Conservation (phyloP, 768 basidiomycete species). For the Baorangia bicolor region DNA sequence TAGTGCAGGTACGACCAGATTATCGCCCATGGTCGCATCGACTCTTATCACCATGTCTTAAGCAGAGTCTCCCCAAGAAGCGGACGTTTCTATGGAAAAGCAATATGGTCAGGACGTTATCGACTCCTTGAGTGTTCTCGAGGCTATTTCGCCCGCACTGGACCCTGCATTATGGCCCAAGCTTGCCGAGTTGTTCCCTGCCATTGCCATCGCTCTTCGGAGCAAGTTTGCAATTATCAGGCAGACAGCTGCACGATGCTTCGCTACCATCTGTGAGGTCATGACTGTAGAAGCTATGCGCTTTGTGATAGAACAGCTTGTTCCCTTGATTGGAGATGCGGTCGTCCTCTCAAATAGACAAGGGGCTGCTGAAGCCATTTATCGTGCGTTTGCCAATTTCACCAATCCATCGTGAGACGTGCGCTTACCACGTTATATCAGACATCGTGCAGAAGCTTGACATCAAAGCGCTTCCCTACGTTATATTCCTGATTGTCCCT, state of each 20-base stretch:
- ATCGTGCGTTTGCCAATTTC: slow-evolving; percentile 59
- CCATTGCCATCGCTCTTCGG: slow-evolving; percentile 72
- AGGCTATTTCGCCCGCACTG: slow-evolving; percentile 75
- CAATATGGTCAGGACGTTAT: slow-evolving; percentile 86
- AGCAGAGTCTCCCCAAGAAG: slow-evolving; percentile 53
- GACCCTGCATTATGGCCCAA: slow-evolving; percentile 67
- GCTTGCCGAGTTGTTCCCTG: slow-evolving; percentile 71
- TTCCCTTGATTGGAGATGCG: slow-evolving; percentile 83
- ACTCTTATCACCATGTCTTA: slow-evolving; percentile 1
- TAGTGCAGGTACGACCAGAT: slow-evolving; percentile 50
- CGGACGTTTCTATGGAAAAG: slow-evolving; percentile 66
- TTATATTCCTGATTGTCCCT: slow-evolving; percentile 95
- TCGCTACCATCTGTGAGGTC: slow-evolving; percentile 84
- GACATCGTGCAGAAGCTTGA: slow-evolving; percentile 92
- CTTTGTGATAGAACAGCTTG: slow-evolving; percentile 79
- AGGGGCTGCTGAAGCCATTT: slow-evolving; percentile 87
- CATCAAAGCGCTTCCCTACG: slow-evolving; percentile 92
- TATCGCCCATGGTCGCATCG: background rate
- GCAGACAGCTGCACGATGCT: slow-evolving; percentile 81
- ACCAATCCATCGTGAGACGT: background rate
- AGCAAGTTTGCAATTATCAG: slow-evolving; percentile 89
- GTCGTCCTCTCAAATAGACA: slow-evolving; percentile 73
- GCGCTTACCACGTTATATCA: slow-evolving; percentile 34
- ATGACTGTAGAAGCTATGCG: slow-evolving; percentile 87
- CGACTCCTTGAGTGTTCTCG: slow-evolving; percentile 88